phyloP scores from a whole-genome alignment of 2,329 filamentous ascomycete genomes.

The Conoideocrella luteorostrata region DNA sequence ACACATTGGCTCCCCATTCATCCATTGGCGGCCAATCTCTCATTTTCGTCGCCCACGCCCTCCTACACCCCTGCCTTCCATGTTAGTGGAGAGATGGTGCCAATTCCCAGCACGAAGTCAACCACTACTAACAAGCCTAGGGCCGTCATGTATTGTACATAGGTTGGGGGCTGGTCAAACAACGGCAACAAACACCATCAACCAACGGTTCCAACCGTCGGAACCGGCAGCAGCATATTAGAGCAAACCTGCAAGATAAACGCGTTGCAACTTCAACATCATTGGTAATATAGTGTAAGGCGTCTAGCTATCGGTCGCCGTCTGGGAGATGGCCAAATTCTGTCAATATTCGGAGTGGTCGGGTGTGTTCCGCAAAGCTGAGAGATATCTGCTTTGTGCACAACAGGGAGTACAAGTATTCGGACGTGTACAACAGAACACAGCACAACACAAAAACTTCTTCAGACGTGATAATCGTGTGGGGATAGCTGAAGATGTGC shows the following conservation, averaged over 20 bases:
- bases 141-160: neutral
- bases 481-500: no score
- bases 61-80: constrained; percentile 6
- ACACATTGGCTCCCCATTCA: constrained; percentile 7
- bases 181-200: constrained; percentile 5
- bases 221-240: constrained; percentile 4
- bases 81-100: constrained; percentile 6
- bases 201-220: constrained; percentile 7
- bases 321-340: no score
- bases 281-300: neutral
- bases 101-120: constrained; percentile 4
- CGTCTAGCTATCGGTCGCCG: no score
- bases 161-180: constrained; percentile 6
- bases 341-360: no score
- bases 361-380: no score
- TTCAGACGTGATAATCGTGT: no score
- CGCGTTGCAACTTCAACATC: neutral
- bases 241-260: constrained; percentile 1
- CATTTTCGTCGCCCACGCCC: constrained; percentile 7
- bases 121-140: constrained; percentile 5
- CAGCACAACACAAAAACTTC: no score
- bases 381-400: no score
- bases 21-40: constrained; percentile 8
- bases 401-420: no score
- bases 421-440: no score